These are phyloP conservation scores for Tetrapyrgos nigripes DNA, from an alignment of 1,284 basidiomycete genomes.

Conservation along the genomic window DNA sequence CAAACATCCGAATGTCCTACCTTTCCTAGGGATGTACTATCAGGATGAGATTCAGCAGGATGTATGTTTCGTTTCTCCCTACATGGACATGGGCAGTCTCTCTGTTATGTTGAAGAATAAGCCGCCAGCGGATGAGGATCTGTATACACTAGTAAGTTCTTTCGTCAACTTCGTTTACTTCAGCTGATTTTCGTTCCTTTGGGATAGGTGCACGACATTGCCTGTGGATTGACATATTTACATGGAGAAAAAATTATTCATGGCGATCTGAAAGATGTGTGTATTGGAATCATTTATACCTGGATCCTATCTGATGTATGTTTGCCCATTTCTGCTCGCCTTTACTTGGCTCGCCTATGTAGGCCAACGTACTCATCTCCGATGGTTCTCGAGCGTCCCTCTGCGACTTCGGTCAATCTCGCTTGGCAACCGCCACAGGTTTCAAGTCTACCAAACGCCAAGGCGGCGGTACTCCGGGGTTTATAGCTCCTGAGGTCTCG, in stretches of 20 bases:
- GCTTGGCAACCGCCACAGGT: constrained; percentile 19
- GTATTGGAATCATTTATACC: constrained; percentile 19
- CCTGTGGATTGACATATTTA: constrained; percentile 38
- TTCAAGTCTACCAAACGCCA: no score
- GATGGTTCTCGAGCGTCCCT: constrained; percentile 32
- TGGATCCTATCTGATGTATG: not conserved
- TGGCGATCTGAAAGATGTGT: constrained; percentile 45
- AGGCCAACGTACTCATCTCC: constrained; percentile 42
- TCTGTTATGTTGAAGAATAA: no score
- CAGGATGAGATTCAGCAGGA: no score
- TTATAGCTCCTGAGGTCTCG: constrained; percentile 29
- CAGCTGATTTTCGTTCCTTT: no score
- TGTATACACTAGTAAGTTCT: no score
- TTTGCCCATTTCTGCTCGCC: not conserved
- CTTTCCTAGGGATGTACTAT: no score
- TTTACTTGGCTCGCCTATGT: no score
- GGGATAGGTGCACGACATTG: constrained; percentile 34
- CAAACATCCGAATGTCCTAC: no score
- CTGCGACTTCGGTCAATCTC: constrained; percentile 42
- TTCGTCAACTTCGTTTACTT: no score
- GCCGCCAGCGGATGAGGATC: no score
- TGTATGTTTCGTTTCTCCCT: no score
- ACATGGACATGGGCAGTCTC: no score
- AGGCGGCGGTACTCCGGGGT: constrained; percentile 25
- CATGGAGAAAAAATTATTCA: constrained; percentile 41